Evolutionary conservation across 2,329 filamentous ascomycete genomes (phyloP), one percentile per base, ranked within the genome.

Genomic region (Daldinia sp.): DNA sequence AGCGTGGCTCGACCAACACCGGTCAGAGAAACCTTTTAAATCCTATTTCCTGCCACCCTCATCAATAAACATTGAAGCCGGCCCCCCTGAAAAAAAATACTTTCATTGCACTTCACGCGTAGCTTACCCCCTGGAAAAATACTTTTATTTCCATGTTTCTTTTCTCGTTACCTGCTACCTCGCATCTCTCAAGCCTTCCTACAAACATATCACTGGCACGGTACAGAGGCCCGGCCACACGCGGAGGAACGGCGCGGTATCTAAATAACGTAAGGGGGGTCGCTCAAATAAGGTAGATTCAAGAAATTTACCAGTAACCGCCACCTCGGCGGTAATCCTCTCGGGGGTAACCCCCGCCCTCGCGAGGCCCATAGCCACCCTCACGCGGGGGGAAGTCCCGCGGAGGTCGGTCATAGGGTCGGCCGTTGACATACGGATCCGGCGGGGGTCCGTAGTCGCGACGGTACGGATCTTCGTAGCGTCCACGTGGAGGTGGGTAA

Each of bases 381-480:
- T 87, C 86, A 46, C 86, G 81, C 7, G 85, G 81, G 39, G 83
- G 83, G 62, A 84, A 83, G 70, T 87, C 85, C 46, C 82, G 78
- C 1, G 83, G 83, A 41, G 85, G 84, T 18, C 87, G 85, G 61
- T 89, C 87, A 71, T 90, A 89, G 2, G 86, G 84, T 48, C 87
- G 83, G 50, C 85, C 86, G 71, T 86, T 87, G 73, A 81, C 82
- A 74, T 91, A 91, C 54, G 88, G 87, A 66, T 90, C 88, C 20
- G 78, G 85, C 55, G 89, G 88, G 71, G 90, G 87, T 35, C 74
- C 74, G 76, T 91, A 87, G 77, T 92, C 88, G 72, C 90, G 84
- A 73, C 89, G 87, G 81, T 95, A 96, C 33, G 91, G 90, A 75
- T 96, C 93, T 65, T 94, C 92, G 76, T 92, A 92, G 65, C 91